Conservation (phyloP, 176 grass and related monocot species). For the Oryza coarctata region DNA sequence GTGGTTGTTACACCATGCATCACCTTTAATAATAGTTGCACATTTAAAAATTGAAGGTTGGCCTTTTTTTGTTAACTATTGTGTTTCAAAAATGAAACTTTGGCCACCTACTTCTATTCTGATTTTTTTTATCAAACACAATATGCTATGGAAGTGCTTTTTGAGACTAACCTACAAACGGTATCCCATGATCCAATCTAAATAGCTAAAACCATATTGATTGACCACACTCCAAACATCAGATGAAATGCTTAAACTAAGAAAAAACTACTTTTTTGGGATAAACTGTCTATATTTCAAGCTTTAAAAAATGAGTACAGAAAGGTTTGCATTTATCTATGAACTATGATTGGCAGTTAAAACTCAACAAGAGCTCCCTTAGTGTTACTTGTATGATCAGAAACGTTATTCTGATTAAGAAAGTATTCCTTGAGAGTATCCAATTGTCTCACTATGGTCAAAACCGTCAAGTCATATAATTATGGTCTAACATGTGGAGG, state of each 20-base stretch:
- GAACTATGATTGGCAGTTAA: background rate
- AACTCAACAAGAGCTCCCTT: background rate
- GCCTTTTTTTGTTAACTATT: background rate
- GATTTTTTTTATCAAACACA: background rate
- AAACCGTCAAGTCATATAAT: constrained; percentile 1
- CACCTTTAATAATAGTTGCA: background rate
- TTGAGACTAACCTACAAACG: constrained; percentile 3
- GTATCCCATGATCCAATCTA: background rate
- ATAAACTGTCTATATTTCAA: background rate
- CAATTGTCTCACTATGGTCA: constrained; percentile 5
- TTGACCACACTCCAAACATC: background rate
- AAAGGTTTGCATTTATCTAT: background rate
- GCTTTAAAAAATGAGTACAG: background rate
- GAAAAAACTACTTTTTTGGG: background rate
- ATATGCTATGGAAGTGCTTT: background rate
- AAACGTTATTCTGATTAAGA: constrained; percentile 1
- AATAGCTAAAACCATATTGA: background rate
- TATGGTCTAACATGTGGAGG: constrained; percentile 6
- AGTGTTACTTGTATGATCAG: background rate
- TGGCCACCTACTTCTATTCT: background rate
- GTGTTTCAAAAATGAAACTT: background rate
- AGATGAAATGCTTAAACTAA: background rate
- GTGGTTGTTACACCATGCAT: background rate
- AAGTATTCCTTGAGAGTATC: background rate
- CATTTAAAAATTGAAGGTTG: background rate